Base-by-base conservation (phyloP, 169 alveolate genomes). In the Amoebophrya sp. region DNA sequence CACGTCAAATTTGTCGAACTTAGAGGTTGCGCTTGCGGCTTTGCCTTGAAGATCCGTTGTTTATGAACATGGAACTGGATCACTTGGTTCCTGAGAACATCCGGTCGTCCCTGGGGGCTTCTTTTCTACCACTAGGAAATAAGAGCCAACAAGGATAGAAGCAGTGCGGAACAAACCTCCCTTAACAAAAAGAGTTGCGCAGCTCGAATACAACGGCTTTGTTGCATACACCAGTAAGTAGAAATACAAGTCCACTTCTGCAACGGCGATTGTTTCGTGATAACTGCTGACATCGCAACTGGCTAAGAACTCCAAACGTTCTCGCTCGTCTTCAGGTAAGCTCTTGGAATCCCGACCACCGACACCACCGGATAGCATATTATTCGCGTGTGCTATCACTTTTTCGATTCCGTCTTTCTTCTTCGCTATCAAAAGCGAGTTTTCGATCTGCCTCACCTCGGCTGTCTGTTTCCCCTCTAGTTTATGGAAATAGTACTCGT, bases 161-260 rank as follows among this genome's bases (percentile, higher is more conserved):
- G n/a, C n/a, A n/a, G n/a, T n/a, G n/a, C n/a, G n/a, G n/a, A n/a
- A n/a, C n/a, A n/a, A n/a, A n/a, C n/a, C n/a, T n/a, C n/a, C n/a
- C n/a, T n/a, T n/a, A n/a, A n/a, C n/a, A n/a, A n/a, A 65, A 26
- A 65, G 83, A 36, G 26, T 65, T 6, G 33, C 10, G 83, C 83
- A 65, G 83, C 39, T 65, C 33, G 83, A 65, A 36, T 65, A 65
- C 33, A 65, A 36, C 83, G 83, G 83, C 83, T 65, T 65, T 36
- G 83, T 65, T 36, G 83, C 83, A 36, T 65, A 65, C 26, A 65
- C 83, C 39, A 65, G 83, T 6, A 65, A 36, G 83, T 65, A 65
- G 33, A 65, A 18, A 36, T 65, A 65, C 39, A 65, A 36, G 26
- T 65, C 83, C 83, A 65, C 83, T 26, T 65, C 83, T 10, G 83